phyloP scores from a whole-genome alignment of 2,329 filamentous ascomycete genomes.

The Paecilomyces fulvus region DNA sequence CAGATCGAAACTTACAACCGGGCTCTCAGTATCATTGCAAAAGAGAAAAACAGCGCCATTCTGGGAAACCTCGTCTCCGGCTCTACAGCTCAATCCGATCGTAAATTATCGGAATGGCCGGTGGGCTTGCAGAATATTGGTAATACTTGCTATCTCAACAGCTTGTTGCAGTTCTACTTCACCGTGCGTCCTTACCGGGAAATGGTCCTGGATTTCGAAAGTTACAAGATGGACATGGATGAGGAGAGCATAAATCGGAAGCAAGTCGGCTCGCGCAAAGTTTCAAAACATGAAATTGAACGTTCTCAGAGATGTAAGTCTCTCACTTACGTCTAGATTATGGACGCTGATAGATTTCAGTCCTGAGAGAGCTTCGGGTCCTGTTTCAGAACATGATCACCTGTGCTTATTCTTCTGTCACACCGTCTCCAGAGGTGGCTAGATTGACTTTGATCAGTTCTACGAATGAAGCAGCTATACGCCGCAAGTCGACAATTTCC shows the following conservation, averaged over 20 bases:
- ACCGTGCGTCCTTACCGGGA: constrained; percentile 74
- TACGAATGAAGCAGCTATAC: constrained; percentile 45
- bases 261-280: constrained; percentile 64
- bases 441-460: constrained; percentile 65
- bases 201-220: constrained; percentile 67
- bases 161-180: constrained; percentile 89
- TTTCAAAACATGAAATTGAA: constrained; percentile 51
- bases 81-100: constrained; percentile 19
- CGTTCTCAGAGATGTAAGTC: constrained; percentile 65
- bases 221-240: constrained; percentile 59
- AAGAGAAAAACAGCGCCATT: constrained; percentile 31
- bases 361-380: constrained; percentile 62
- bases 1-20: constrained; percentile 38
- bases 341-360: constrained; percentile 37
- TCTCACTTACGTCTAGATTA: background rate
- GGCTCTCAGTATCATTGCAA: constrained; percentile 41
- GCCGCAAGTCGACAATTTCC: constrained; percentile 38
- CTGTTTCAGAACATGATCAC: constrained; percentile 65
- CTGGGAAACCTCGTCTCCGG: constrained; percentile 27
- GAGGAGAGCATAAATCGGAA: constrained; percentile 57
- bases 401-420: constrained; percentile 53
- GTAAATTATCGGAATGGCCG: constrained; percentile 51
- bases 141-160: constrained; percentile 97
- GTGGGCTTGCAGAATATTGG: constrained; percentile 88
- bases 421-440: constrained; percentile 68